Conservation (phyloP, 2,329 filamentous ascomycete genomes). For the Didymosphaeria variabile region DNA sequence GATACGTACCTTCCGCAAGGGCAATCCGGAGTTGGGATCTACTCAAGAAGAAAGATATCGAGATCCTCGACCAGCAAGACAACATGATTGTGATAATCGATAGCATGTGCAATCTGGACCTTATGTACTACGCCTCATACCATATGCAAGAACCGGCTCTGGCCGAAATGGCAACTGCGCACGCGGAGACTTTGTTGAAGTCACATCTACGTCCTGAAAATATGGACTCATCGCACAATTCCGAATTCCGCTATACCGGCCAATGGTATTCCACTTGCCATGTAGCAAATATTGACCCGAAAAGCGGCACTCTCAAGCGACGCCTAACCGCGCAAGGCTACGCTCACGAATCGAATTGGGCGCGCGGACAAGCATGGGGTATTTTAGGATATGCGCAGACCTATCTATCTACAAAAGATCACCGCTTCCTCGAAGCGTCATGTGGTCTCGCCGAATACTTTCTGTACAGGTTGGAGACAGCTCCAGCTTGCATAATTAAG, state of each 20-base stretch:
- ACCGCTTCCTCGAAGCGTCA: slow-evolving; percentile 52
- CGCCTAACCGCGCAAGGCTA: slow-evolving; percentile 56
- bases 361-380: slow-evolving; percentile 58
- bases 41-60: slow-evolving; percentile 52
- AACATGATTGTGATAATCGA: slow-evolving; percentile 57
- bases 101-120: slow-evolving; percentile 47
- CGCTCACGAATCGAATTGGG: slow-evolving; percentile 52
- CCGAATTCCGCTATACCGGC: slow-evolving; percentile 23
- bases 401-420: slow-evolving; percentile 53
- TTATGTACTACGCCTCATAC: slow-evolving; percentile 54
- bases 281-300: slow-evolving; percentile 54
- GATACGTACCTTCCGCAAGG: slow-evolving; percentile 48
- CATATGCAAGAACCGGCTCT: slow-evolving; percentile 44
- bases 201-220: slow-evolving; percentile 53
- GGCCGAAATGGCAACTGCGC: slow-evolving; percentile 48
- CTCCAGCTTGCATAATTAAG: slow-evolving; percentile 20
- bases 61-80: slow-evolving; percentile 45
- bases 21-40: slow-evolving; percentile 57
- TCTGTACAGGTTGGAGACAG: slow-evolving; percentile 47
- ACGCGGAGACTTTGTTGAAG: slow-evolving; percentile 53
- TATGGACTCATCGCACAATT: slow-evolving; percentile 5
- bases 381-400: slow-evolving; percentile 55
- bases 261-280: slow-evolving; percentile 49
- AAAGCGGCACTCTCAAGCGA: slow-evolving; percentile 46
- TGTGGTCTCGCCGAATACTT: slow-evolving; percentile 57